Evolutionary conservation across 106 monocot genomes (phyloP).

Genomic region (Chionographis japonica): DNA sequence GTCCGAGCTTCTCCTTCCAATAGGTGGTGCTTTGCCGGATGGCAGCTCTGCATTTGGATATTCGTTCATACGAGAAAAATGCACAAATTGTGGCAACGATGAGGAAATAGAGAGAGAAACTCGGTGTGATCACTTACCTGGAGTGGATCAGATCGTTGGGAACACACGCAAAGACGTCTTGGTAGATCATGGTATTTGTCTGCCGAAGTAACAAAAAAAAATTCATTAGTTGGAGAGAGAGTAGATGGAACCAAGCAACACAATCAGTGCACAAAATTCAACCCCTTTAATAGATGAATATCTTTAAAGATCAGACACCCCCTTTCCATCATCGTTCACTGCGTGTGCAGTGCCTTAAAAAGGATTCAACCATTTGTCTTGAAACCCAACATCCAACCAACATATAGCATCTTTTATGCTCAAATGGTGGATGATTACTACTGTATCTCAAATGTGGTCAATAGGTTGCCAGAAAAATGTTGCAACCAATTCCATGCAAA

Average conservation of each 20-base stretch:
- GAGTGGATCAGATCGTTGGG: conserved; percentile 95
- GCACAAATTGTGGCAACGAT: neutral
- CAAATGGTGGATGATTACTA: too few species aligned
- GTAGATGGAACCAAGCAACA: neutral
- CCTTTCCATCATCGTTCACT: too few species aligned
- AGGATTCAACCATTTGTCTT: too few species aligned
- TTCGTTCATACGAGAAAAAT: neutral
- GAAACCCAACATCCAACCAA: too few species aligned
- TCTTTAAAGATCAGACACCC: too few species aligned
- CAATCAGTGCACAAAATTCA: too few species aligned
- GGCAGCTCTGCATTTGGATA: conserved; percentile 23
- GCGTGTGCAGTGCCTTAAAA: too few species aligned
- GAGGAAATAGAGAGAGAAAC: neutral
- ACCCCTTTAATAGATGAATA: too few species aligned
- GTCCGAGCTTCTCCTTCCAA: conserved; percentile 90
- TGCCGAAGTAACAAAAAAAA: conserved; percentile 18
- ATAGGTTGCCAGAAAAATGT: too few species aligned
- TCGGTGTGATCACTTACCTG: conserved; percentile 38
- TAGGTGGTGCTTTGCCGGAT: conserved; percentile 58
- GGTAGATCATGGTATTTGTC: conserved; percentile 76
- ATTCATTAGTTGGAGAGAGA: neutral
- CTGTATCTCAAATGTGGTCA: too few species aligned
- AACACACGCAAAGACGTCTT: conserved; percentile 92
- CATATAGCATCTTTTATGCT: too few species aligned
- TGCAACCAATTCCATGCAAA: too few species aligned